phyloP scores from a whole-genome alignment of 768 basidiomycete genomes.

The Kondoa malvinella region DNA sequence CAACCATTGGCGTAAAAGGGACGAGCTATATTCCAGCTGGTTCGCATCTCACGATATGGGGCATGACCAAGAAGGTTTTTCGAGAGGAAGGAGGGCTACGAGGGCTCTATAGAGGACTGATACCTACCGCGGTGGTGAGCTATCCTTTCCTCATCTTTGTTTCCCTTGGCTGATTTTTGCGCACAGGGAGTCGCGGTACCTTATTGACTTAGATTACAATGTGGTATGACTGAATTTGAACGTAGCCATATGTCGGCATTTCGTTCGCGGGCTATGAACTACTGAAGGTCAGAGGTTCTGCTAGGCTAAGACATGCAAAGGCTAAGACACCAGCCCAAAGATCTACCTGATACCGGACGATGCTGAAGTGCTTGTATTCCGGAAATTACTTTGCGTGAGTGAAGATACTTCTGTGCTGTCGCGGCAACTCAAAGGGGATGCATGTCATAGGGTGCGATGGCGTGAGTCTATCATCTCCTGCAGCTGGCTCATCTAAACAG shows the following conservation, averaged over 20 bases:
- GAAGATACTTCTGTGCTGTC: too few relatives aligned
- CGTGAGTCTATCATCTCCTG: not conserved
- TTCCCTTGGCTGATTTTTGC: not conserved
- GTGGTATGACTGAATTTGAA: slow-evolving; percentile 42
- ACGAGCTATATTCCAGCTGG: slow-evolving; percentile 34
- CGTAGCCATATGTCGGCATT: slow-evolving; percentile 48
- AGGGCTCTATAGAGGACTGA: slow-evolving; percentile 64
- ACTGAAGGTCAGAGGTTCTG: slow-evolving; percentile 17
- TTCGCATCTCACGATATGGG: slow-evolving; percentile 42
- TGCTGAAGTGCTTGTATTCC: slow-evolving; percentile 36
- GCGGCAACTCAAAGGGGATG: too few relatives aligned
- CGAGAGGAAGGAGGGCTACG: slow-evolving; percentile 78
- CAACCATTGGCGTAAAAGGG: slow-evolving; percentile 21
- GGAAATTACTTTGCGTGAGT: slow-evolving; percentile 55
- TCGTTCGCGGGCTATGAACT: slow-evolving; percentile 51
- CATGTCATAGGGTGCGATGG: not conserved
- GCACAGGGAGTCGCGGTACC: not conserved
- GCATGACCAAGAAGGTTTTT: slow-evolving; percentile 81
- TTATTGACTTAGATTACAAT: slow-evolving; percentile 10
- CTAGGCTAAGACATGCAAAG: not conserved
- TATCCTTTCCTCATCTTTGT: not conserved
- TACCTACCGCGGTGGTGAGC: slow-evolving; percentile 47
- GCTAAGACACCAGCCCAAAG: not conserved
- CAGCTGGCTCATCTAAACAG: not conserved
- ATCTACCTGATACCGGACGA: slow-evolving; percentile 41